These are phyloP conservation scores for Gnomoniopsis smithogilvyi DNA, from an alignment of 2,329 filamentous ascomycete genomes.

Conservation along the genomic window DNA sequence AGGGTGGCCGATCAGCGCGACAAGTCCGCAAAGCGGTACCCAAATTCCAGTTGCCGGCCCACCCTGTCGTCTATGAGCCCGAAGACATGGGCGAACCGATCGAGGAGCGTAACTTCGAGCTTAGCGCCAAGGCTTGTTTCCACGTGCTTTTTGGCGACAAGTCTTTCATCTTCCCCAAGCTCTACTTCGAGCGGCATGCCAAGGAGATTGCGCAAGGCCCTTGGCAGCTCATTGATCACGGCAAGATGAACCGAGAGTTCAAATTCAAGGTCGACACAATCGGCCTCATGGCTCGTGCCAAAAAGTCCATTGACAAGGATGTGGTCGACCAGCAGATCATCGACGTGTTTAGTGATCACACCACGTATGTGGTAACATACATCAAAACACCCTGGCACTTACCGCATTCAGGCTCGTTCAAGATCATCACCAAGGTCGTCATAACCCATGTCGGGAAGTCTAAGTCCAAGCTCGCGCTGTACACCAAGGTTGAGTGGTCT, in stretches of 20 bases:
- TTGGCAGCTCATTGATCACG: constrained; percentile 71
- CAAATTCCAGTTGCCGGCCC: constrained; percentile 78
- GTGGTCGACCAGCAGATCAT: constrained; percentile 84
- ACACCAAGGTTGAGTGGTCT: constrained; percentile 84
- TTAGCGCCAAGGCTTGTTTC: constrained; percentile 91
- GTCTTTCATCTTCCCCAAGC: constrained; percentile 86
- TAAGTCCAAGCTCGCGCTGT: constrained; percentile 86
- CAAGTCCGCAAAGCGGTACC: constrained; percentile 41
- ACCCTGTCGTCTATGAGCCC: constrained; percentile 80
- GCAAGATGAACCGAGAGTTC: constrained; percentile 74
- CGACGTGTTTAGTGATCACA: constrained; percentile 75
- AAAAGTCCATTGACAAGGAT: constrained; percentile 42
- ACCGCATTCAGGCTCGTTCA: constrained; percentile 75
- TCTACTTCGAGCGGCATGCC: constrained; percentile 80
- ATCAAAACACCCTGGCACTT: constrained; percentile 75
- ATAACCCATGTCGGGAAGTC: constrained; percentile 93
- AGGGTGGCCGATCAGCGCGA: constrained; percentile 32
- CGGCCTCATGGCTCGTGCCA: constrained; percentile 61
- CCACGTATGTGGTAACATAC: constrained; percentile 63
- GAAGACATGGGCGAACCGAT: constrained; percentile 73
- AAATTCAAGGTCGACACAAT: constrained; percentile 70
- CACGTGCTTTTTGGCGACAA: constrained; percentile 97
- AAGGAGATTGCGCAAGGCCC: constrained; percentile 81
- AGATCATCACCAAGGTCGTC: constrained; percentile 83
- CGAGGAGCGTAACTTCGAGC: constrained; percentile 79